These are phyloP conservation scores for Apiotrichum akiyoshidainum DNA, from an alignment of 1,284 basidiomycete genomes.

Conservation along the genomic window DNA sequence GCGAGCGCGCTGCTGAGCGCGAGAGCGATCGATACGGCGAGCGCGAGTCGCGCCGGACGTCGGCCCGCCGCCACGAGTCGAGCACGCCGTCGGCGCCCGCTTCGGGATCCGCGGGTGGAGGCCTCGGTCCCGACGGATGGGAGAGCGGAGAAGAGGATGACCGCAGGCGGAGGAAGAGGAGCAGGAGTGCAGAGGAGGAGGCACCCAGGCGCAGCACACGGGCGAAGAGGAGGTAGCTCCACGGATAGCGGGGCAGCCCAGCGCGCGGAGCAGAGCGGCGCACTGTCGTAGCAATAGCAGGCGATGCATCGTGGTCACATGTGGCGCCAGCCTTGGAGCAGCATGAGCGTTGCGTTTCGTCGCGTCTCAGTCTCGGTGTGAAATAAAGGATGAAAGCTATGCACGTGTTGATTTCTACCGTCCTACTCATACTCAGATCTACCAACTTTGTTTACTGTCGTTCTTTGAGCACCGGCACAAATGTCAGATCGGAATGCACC, in stretches of 20 bases:
- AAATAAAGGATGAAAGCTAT: too few relatives aligned
- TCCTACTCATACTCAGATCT: too few relatives aligned
- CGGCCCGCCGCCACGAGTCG: slow-evolving; percentile 1
- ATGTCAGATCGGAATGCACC: too few relatives aligned
- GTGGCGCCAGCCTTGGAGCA: too few relatives aligned
- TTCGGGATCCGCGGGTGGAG: slow-evolving; percentile 1
- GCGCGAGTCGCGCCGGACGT: slow-evolving; percentile 1
- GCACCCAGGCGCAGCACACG: slow-evolving; percentile 11
- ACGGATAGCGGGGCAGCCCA: not conserved
- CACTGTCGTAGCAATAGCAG: not conserved
- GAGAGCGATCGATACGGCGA: slow-evolving; percentile 15
- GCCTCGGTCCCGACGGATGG: slow-evolving; percentile 35
- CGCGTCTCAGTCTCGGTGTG: too few relatives aligned
- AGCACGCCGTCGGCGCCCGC: not conserved
- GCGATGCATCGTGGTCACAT: too few relatives aligned
- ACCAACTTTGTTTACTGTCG: too few relatives aligned
- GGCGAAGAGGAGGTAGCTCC: slow-evolving; percentile 11
- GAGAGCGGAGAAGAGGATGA: slow-evolving; percentile 29
- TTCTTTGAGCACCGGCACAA: too few relatives aligned
- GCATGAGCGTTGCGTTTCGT: too few relatives aligned
- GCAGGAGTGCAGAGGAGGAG: slow-evolving; percentile 17
- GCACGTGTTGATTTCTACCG: too few relatives aligned
- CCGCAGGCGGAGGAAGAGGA: slow-evolving; percentile 19
- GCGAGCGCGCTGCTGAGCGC: slow-evolving; percentile 10
- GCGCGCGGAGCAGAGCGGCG: not conserved